Evolutionary conservation across 2,329 filamentous ascomycete species (phyloP), one percentile per base, ranked within the genome.

Genomic region (Clarireedia paspali): DNA sequence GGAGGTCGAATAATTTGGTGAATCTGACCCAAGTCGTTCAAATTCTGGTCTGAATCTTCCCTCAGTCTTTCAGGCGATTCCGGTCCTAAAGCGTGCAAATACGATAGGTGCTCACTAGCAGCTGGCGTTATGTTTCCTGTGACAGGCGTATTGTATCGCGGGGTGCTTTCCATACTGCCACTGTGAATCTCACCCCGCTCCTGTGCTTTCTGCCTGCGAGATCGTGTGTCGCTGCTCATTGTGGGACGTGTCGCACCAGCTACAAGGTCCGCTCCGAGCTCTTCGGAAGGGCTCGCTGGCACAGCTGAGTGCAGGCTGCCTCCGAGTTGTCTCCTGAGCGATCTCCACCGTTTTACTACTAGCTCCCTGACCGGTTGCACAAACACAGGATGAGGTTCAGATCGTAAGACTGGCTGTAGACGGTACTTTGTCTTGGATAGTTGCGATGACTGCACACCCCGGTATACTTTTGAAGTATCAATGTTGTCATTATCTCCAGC

Each of bases 311-410:
- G 55, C 30, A 64, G 47, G 39, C 64, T 65, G 2, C 63, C 61
- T n/a, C 64, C 59, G 48, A 69, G 57, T 20, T 62, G 60, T 12
- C 63, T 56, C 47, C 63, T 50, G 26, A 68, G 56, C 6, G 59
- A 61, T 14, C 54, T 58, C 66, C 65, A 69, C 50, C 62, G 59
- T 47, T 63, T 66, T 4, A 68, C 65, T 3, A 66, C 64, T 6
- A 67, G 53, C 39, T 68, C 64, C 38, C 60, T 63, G 2, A 67
- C 66, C 4, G 66, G 66, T 39, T 69, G 66, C 4, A 69, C 57
- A 36, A 65, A 68, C 4, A 67, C 61, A 17, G 61, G 63, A 52
- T 67, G 65, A 12, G 63, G 63, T 24, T 68, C 66, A 1, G 64
- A 67, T 6, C 60, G 60, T 26, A 68, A 58, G 7, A 62, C 56